Percentiles rank a stretch among this genome's conserved stretches.
Evolutionary conservation across 192 early-diverging fungal genomes (phyloP).

Genomic region (Dispira parvispora): DNA sequence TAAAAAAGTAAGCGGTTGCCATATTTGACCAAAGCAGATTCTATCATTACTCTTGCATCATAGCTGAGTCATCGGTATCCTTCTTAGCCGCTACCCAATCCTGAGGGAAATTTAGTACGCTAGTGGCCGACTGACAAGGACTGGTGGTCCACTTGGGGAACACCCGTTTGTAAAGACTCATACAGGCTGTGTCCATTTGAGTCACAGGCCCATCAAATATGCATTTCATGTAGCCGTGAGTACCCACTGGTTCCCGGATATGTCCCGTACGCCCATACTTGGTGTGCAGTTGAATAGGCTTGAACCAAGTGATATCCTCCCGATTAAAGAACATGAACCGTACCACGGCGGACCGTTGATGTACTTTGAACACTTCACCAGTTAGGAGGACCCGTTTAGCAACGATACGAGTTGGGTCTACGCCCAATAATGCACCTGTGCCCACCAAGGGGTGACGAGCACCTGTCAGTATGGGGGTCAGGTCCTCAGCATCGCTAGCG

Average conservation of each 20-base stretch:
- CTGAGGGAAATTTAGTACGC: neutral
- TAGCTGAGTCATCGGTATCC: no score
- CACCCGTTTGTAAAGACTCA: constrained; percentile 91
- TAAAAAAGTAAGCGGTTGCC: no score
- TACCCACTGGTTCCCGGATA: constrained; percentile 85
- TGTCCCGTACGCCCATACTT: constrained; percentile 86
- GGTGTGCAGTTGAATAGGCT: constrained; percentile 81
- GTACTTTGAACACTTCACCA: constrained; percentile 87
- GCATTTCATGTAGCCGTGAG: constrained; percentile 95
- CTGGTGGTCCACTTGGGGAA: constrained; percentile 92
- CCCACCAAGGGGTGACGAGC: constrained; percentile 38
- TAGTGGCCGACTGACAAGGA: neutral
- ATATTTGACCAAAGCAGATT: no score
- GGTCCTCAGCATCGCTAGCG: neutral
- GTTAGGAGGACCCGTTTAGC: constrained; percentile 91
- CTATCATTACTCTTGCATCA: no score
- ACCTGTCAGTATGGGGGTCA: neutral
- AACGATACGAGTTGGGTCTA: constrained; percentile 69
- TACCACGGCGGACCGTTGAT: constrained; percentile 82
- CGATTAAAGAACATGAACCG: constrained; percentile 96
- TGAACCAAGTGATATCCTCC: constrained; percentile 89
- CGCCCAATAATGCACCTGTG: constrained; percentile 58
- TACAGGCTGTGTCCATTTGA: constrained; percentile 89
- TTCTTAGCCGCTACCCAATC: neutral
- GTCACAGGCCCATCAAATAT: constrained; percentile 75